Percentiles rank a stretch among this genome's conserved stretches.
These are phyloP conservation scores for Taiozyma sp. DNA, from an alignment of 1,139 yeast genomes.

Conservation along the genomic window DNA sequence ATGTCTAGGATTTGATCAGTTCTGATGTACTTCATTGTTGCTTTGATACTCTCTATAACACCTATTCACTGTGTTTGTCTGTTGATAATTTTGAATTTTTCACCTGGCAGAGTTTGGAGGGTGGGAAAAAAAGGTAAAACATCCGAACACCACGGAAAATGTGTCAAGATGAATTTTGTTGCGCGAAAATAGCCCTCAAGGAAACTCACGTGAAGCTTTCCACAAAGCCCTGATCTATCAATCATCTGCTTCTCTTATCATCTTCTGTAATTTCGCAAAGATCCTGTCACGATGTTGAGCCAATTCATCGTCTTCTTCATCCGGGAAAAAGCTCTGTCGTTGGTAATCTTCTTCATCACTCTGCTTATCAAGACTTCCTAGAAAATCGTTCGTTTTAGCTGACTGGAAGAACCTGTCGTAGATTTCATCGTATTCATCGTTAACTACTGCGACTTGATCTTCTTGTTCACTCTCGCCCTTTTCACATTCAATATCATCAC, in stretches of 20 bases:
- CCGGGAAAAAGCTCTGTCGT: slow-evolving; percentile 45
- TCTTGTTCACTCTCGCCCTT: slow-evolving; percentile 11
- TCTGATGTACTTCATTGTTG: slow-evolving; percentile 43
- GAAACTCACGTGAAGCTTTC: background rate
- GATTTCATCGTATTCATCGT: slow-evolving; percentile 27
- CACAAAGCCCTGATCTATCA: background rate
- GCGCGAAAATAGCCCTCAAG: background rate
- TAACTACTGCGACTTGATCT: slow-evolving; percentile 7
- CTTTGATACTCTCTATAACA: background rate
- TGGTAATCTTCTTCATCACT: slow-evolving; percentile 30
- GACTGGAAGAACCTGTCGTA: slow-evolving; percentile 15
- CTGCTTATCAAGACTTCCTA: slow-evolving; percentile 21
- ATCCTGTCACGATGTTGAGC: slow-evolving; percentile 61
- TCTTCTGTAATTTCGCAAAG: slow-evolving; percentile 47
- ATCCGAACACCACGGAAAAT: background rate
- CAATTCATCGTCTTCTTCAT: slow-evolving; percentile 51
- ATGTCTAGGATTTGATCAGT: slow-evolving; percentile 87
- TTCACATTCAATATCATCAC: slow-evolving; percentile 22
- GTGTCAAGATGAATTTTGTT: background rate
- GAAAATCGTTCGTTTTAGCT: slow-evolving; percentile 20
- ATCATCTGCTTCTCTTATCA: slow-evolving; percentile 29
- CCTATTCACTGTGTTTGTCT: background rate
- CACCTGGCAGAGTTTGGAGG: background rate
- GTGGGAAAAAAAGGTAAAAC: background rate
- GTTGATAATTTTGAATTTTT: background rate